Percentiles rank a stretch among this genome's conserved stretches.
Evolutionary conservation across 768 basidiomycete genomes (phyloP).

Genomic region (Suillus luteus): DNA sequence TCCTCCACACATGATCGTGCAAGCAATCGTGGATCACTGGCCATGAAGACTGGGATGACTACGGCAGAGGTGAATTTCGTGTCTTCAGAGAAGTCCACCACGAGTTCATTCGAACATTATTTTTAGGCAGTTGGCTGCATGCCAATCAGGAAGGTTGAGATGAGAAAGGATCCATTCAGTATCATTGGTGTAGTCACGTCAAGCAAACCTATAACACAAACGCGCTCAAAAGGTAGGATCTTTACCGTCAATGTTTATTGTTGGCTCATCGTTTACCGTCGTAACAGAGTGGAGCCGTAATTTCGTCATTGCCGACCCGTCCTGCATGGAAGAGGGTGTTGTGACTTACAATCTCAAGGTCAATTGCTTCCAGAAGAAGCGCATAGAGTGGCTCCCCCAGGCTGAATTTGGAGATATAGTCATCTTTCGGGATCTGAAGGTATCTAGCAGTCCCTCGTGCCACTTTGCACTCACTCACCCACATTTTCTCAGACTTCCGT

Average conservation of each 20-base stretch:
- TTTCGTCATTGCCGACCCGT: constrained; percentile 55
- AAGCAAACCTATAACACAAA: constrained; percentile 18
- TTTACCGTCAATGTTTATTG: neutral
- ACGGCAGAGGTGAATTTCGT: constrained; percentile 1
- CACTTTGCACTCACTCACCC: neutral
- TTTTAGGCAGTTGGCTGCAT: constrained; percentile 30
- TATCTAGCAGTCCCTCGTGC: constrained; percentile 23
- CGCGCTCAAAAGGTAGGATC: constrained; percentile 30
- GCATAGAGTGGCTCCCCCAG: constrained; percentile 52
- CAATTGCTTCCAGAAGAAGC: constrained; percentile 53
- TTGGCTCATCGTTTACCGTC: neutral
- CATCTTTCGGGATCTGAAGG: constrained; percentile 53
- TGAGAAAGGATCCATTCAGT: constrained; percentile 23
- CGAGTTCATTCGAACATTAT: neutral
- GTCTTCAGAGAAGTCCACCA: neutral
- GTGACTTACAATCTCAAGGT: constrained; percentile 21
- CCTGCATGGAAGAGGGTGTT: constrained; percentile 38
- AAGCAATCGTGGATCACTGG: neutral
- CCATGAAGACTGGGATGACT: constrained; percentile 1
- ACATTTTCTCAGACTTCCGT: constrained; percentile 31
- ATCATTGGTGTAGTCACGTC: constrained; percentile 36
- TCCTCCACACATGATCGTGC: neutral
- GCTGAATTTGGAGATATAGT: constrained; percentile 51
- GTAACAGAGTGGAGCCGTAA: constrained; percentile 47
- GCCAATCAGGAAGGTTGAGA: constrained; percentile 18